Conservation (phyloP, 2,329 filamentous ascomycete species). For the Aspergillus japonicus region DNA sequence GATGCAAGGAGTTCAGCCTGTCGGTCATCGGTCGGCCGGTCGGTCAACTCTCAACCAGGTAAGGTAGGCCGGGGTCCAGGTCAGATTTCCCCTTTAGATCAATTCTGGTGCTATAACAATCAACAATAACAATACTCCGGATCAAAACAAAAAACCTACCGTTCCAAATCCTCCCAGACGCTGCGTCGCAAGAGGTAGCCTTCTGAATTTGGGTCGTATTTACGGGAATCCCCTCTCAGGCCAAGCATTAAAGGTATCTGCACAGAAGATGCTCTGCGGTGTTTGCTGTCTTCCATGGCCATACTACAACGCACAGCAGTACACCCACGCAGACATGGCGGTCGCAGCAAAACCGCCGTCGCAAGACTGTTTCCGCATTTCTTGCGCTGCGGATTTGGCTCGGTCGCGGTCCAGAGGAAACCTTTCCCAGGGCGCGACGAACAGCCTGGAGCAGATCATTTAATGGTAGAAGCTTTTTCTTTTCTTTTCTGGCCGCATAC, state of each 20-base stretch:
- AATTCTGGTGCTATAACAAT: not conserved
- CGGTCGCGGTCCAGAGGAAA: not conserved
- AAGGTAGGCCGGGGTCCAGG: not conserved
- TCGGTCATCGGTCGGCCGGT: not conserved
- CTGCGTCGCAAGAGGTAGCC: not conserved
- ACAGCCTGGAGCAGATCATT: not conserved
- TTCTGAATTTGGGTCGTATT: not conserved
- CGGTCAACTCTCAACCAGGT: not conserved
- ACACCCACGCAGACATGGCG: not conserved
- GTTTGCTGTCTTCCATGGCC: not conserved
- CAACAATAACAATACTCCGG: not conserved
- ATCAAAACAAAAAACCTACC: not conserved
- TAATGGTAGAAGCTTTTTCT: conserved; percentile 9
- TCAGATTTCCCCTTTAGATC: not conserved
- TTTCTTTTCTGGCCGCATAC: conserved; percentile 36
- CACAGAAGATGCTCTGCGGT: not conserved
- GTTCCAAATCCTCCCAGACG: not conserved
- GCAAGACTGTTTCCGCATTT: not conserved
- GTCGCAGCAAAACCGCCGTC: not conserved
- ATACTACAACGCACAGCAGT: not conserved
- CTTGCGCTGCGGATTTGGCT: not conserved
- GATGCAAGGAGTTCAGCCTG: not conserved
- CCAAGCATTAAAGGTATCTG: not conserved
- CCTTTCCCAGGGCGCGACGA: not conserved
- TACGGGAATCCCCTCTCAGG: not conserved